Conservation (phyloP, 768 basidiomycete species). For the Mycena sanguinolenta region DNA sequence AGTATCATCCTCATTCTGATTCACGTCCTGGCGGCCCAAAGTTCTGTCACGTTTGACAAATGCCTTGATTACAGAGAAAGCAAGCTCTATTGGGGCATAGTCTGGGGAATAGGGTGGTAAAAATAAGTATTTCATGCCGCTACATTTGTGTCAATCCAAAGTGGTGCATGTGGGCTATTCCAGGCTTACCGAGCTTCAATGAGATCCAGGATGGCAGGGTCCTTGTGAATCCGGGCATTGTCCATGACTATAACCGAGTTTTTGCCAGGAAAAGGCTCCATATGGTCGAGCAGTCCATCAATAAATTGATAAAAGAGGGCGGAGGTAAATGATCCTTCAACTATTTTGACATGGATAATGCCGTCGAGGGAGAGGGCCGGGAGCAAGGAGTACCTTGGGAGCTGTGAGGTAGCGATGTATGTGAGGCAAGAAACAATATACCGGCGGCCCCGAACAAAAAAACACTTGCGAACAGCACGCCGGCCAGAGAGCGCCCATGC, state of each 20-base stretch:
- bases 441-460: constrained; percentile 46
- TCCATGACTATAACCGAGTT: no score
- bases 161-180: neutral
- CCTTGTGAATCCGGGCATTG: no score
- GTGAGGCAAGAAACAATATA: neutral
- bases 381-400: constrained; percentile 49
- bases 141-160: neutral
- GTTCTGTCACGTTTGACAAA: constrained; percentile 29
- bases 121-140: constrained; percentile 41
- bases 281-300: constrained; percentile 46
- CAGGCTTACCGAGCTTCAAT: constrained; percentile 45
- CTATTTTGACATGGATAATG: constrained; percentile 40
- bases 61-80: constrained; percentile 40
- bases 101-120: constrained; percentile 55
- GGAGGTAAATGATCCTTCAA: constrained; percentile 42
- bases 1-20: constrained; percentile 16
- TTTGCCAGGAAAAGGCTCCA: no score
- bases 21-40: constrained; percentile 15
- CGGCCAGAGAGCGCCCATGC: constrained; percentile 46
- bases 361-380: constrained; percentile 53
- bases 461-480: constrained; percentile 40
- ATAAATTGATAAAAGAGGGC: constrained; percentile 49
- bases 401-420: no score
- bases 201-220: constrained; percentile 41
- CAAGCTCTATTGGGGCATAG: constrained; percentile 51